Evolutionary conservation across 2,329 filamentous ascomycete genomes (phyloP), one percentile per base, ranked within the genome.

Genomic region (Arthrobotrys iridis): DNA sequence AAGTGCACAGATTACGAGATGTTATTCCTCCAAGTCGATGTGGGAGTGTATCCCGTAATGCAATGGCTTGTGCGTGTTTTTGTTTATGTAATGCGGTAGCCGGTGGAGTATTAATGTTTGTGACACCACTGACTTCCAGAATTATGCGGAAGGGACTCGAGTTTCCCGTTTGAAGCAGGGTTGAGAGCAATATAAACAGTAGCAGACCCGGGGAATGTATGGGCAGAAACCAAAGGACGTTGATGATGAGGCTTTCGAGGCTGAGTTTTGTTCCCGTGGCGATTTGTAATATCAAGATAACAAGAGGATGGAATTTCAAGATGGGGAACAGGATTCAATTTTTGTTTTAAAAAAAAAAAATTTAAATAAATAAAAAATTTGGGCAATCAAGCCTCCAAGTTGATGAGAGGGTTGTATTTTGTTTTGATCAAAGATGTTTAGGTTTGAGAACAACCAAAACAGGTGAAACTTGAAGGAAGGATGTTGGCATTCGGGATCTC

Each of bases 81-180:
- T 58, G 52, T 58, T 58, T 58, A 58, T 40, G 52, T 58, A 58
- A 58, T 58, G 15, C n/a, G 26, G n/a, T 6, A 55, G 15, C 6
- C 24, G 43, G 22, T 20, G 46, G 46, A 33, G 26, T 50, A 22
- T 22, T n/a, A n/a, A n/a, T n/a, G n/a, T n/a, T n/a, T 35, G 48
- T 37, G 28, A 37, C 50, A 55, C 50, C 30, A 37, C 48, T 28
- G 37, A 13, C 24, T 58, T 58, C 52, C 33, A 58, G 52, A 58
- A 58, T 26, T 58, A 24, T 55, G 30, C 26, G 48, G 48, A 57
- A 57, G 50, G 50, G 33, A 10, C n/a, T n/a, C n/a, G n/a, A n/a
- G n/a, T n/a, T n/a, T n/a, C 10, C 30, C 24, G 20, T 59, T 41
- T 28, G 52, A 41, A 52, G 46, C 40, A 43, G 13, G 40, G 40